Conservation (phyloP, 1,284 basidiomycete species). For the Trametes sp. region DNA sequence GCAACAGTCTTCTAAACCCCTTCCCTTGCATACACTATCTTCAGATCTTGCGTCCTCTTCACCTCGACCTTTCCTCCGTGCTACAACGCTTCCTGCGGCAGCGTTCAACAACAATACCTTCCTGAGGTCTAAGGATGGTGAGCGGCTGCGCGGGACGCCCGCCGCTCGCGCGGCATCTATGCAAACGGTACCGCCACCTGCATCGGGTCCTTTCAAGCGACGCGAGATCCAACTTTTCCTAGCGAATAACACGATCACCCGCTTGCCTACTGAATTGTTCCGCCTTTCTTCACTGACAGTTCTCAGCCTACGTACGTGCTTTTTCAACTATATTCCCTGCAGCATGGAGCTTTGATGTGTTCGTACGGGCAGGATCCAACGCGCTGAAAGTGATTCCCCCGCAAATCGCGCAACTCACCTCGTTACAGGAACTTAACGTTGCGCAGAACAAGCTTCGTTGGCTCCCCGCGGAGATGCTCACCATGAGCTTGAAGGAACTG, state of each 20-base stretch:
- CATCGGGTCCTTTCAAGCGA: not conserved
- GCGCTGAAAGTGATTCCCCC: constrained; percentile 65
- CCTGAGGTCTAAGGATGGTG: constrained; percentile 21
- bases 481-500: constrained; percentile 58
- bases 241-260: constrained; percentile 52
- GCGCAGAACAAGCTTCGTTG: constrained; percentile 65
- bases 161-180: constrained; percentile 27
- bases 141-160: constrained; percentile 23
- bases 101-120: constrained; percentile 26
- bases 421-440: constrained; percentile 68
- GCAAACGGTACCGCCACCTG: constrained; percentile 12
- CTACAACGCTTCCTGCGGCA: constrained; percentile 27
- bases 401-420: constrained; percentile 62
- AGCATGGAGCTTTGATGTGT: not conserved
- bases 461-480: constrained; percentile 70
- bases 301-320: constrained; percentile 60
- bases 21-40: not conserved
- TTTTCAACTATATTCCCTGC: not conserved
- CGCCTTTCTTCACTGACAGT: constrained; percentile 58
- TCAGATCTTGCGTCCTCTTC: not conserved
- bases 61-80: constrained; percentile 15
- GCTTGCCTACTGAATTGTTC: constrained; percentile 61
- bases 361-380: constrained; percentile 57
- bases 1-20: constrained; percentile 18
- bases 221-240: constrained; percentile 32